Base-by-base conservation (phyloP, 441 rosid species). In the Melastoma candidum region DNA sequence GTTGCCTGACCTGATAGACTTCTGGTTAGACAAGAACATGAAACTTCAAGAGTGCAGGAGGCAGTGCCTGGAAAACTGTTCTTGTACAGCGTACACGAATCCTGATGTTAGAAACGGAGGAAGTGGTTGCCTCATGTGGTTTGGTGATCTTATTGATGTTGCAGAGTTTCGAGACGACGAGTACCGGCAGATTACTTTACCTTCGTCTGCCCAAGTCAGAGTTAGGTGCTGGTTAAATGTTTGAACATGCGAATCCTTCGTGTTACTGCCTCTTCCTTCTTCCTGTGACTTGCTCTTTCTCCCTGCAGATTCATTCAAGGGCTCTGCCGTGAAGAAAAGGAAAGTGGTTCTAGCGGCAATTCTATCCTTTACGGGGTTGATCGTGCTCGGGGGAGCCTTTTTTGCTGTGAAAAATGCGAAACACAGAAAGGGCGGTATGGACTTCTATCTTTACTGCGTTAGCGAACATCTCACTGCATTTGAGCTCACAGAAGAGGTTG, bases 61-160 rank as follows among this genome's bases (percentile, higher is more conserved):
- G 0, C 12, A 51, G 12, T 29, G 55, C 55, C 41, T 32, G 39
- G 7, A 29, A 29, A 29, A 29, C 39, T 29, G 39, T 29, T 3
- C 39, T 29, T 29, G 39, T 29, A 29, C 39, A 0, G 39, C 39
- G 4, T 29, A 29, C 39, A 3, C 1, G 39, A 29, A 29, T 29
- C 39, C 39, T 7, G 4, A 29, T 7, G 4, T 29, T 0, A 29
- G 39, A 29, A 29, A 29, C 4, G 39, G 39, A 29, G 39, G 39
- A 29, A 13, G 26, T 0, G 25, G 55, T 4, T 51, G 45, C 0
- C 2, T 51, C 55, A 22, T 9, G 55, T 32, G 55, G 55, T 51
- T 32, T 0, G 12, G 55, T n/a, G 41, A 44, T n/a, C 55, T 51
- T 29, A 32, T 51, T 36, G 55, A 51, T 3, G n/a, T 51, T 29